Base-by-base conservation (phyloP, 225 moss, liverwort and hornwort species). In the Marchantia paleacea region DNA sequence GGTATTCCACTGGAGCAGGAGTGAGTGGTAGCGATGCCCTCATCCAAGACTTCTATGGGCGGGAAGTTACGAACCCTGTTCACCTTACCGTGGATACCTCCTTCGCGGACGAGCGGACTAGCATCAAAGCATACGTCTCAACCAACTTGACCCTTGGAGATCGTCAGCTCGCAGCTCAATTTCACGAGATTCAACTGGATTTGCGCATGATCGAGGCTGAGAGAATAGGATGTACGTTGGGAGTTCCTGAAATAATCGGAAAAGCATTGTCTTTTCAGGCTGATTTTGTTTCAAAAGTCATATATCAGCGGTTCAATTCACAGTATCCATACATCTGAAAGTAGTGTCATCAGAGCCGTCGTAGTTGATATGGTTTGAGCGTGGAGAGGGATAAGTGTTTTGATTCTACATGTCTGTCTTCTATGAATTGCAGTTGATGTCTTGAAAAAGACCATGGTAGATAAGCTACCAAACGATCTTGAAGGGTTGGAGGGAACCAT, bases 151-250 rank as follows among this genome's bases (percentile, higher is more conserved):
- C 94, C 75, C 95, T 99, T 77, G 94, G 92, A 55, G 95, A 99
- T 68, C 99, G 94, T 51, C 99, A 92, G 81, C 89, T 99, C 16
- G 99, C 95, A 25, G 94, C 99, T 25, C 99, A 99, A 80, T 99
- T 99, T 85, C 94, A 95, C 67, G 99, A 99, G 73, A 91, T 99
- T 81, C 99, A 99, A 81, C 89, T 99, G 26, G 99, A 99, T 83
- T 62, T 99, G 88, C 95, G 95, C 47, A 91, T 99, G 84, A 84
- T 99, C 54, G 99, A 99, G 88, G 99, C 99, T 12, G 99, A 99
- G 79, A 91, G 95, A 86, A 89, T 99, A 86, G 99, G 99, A 84
- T 99, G 96, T 96, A 94, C 79, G 86, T 83, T 57, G 7, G 29
- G 7, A 51, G 1, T 68, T 31, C 31, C 13, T 29, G 68, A 0